Evolutionary conservation across 164 flowering plant species (phyloP), one percentile per base, ranked within the genome.

Genomic region (Vitis rotundifolia): DNA sequence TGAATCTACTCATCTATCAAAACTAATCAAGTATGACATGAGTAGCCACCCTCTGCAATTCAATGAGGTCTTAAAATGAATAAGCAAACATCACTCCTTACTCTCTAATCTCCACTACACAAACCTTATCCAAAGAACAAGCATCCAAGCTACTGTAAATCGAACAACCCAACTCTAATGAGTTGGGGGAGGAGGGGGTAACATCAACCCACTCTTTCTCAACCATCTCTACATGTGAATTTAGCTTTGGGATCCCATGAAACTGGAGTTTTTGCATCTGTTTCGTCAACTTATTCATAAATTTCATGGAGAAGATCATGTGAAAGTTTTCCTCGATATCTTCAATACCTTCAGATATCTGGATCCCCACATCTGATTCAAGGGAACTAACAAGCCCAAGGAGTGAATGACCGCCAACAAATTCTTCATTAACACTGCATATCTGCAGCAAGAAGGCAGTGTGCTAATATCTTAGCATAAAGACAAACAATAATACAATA

Each of bases 131-230:
- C 49, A 74, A 58, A 72, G 88, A 65, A 73, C 79, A 86, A 19
- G 64, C 63, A 26, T 82, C 73, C 71, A 91, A 81, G 72, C 75
- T 83, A 74, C 88, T 80, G 74, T 84, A 80, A 31, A 91, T 85
- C 1, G 94, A 84, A 71, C 79, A 80, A 57, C 49, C 78, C 54
- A 92, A 55, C 79, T 88, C 88, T n/a, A 81, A 87, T 9, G 98
- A 88, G 86, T 92, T 92, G 12, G 88, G 86, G 18, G 78, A 61
- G 2, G 87, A 61, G n/a, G 94, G 86, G 11, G 52, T 54, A 48
- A 88, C 81, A 59, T 87, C 84, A 56, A 89, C 77, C 97, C 97
- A 94, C 57, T 88, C 88, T 57, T 91, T 80, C 31, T 85, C 90
- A 18, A 85, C 84, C 83, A 71, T 70, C 84, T 84, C 83, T 10